Evolutionary conservation across 1,284 basidiomycete species (phyloP).

Genomic region (Ganoderma boninense): DNA sequence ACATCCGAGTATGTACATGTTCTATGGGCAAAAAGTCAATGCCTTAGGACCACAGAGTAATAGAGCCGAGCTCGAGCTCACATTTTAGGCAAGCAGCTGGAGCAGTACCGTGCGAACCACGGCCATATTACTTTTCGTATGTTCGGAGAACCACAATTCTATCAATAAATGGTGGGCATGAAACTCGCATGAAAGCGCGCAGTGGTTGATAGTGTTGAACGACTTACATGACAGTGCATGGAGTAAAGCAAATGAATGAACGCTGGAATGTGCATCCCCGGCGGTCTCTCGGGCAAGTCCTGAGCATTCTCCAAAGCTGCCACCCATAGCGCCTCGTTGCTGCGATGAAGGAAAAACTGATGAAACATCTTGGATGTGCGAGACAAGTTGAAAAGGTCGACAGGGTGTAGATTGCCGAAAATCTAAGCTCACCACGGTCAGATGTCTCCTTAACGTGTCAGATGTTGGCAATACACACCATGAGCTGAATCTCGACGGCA

Average conservation of each 20-base stretch:
- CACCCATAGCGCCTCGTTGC: conserved; percentile 21
- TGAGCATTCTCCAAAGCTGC: conserved; percentile 18
- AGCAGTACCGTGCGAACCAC: conserved; percentile 9
- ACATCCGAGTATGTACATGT: not conserved
- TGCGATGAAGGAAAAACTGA: conserved; percentile 14
- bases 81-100: not conserved
- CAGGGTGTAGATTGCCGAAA: conserved; percentile 51
- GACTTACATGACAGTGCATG: conserved; percentile 19
- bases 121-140: not conserved
- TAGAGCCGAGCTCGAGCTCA: not conserved
- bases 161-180: not conserved
- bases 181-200: not conserved
- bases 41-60: no score
- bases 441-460: not conserved
- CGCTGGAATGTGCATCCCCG: conserved; percentile 21
- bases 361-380: conserved; percentile 23
- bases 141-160: not conserved
- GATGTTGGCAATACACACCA: not conserved
- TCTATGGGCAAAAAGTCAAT: not conserved
- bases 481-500: not conserved
- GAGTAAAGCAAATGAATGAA: conserved; percentile 25
- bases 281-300: conserved; percentile 25
- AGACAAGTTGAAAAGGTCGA: conserved; percentile 40
- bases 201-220: no score
- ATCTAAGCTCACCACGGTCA: conserved; percentile 42